These are phyloP conservation scores for Reticulascus tulasneorum DNA, from an alignment of 2,329 filamentous ascomycete genomes.

Conservation along the genomic window DNA sequence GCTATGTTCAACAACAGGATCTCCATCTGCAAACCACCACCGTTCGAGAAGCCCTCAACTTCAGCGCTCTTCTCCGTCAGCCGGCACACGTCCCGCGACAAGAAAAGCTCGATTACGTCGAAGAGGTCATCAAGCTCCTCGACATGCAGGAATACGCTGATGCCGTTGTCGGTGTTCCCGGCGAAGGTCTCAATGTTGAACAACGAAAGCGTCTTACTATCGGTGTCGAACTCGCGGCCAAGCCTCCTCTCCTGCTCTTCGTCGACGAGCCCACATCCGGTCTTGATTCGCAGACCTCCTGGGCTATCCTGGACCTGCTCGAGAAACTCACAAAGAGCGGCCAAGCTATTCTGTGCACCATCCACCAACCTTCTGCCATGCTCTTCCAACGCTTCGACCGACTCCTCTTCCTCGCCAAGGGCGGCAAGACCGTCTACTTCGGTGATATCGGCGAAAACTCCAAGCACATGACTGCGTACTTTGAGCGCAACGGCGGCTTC, in stretches of 20 bases:
- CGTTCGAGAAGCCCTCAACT: constrained; percentile 82
- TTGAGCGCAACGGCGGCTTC: constrained; percentile 66
- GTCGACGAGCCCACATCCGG: constrained; percentile 94
- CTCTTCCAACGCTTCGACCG: constrained; percentile 89
- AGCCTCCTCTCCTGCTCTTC: constrained; percentile 84
- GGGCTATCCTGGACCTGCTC: constrained; percentile 83
- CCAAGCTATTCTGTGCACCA: constrained; percentile 93
- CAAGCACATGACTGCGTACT: constrained; percentile 65
- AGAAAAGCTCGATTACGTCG: constrained; percentile 84
- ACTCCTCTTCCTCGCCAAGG: constrained; percentile 71
- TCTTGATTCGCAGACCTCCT: constrained; percentile 88
- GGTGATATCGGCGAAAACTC: constrained; percentile 73
- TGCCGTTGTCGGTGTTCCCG: constrained; percentile 84
- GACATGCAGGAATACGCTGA: constrained; percentile 90
- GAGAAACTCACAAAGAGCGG: constrained; percentile 87
- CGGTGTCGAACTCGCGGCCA: constrained; percentile 91
- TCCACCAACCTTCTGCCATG: constrained; percentile 95
- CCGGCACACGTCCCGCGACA: constrained; percentile 65
- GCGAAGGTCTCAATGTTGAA: constrained; percentile 75
- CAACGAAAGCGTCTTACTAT: constrained; percentile 80
- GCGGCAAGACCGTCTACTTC: constrained; percentile 77
- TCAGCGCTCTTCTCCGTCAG: constrained; percentile 82
- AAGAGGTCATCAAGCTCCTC: constrained; percentile 84
- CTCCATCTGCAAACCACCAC: constrained; percentile 80
- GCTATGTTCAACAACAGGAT: constrained; percentile 91